These are phyloP conservation scores for Uromyces viciae-fabae DNA, from an alignment of 1,284 basidiomycete genomes.

Conservation along the genomic window DNA sequence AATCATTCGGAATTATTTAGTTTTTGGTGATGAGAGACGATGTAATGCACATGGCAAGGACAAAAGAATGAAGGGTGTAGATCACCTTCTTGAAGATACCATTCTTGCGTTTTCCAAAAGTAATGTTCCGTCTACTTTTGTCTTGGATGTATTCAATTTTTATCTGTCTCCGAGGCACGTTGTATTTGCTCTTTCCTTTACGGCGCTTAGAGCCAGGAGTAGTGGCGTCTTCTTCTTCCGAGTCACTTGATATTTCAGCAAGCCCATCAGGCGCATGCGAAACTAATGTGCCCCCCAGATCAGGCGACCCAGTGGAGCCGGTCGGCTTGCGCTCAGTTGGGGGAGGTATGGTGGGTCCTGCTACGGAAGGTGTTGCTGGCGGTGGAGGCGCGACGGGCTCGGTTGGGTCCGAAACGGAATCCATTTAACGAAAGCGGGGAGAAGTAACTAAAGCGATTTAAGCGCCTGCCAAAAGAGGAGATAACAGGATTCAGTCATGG, in stretches of 20 bases:
- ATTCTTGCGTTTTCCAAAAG: conserved; percentile 43
- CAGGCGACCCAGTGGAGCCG: background rate
- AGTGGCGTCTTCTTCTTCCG: conserved; percentile 34
- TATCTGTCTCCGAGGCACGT: conserved; percentile 32
- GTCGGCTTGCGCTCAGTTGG: background rate
- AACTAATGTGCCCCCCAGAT: conserved; percentile 40
- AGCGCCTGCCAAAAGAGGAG: conserved; percentile 12
- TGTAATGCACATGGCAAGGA: background rate
- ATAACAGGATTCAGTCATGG: background rate
- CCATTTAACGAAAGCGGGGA: conserved; percentile 35
- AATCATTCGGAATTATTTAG: too few species aligned
- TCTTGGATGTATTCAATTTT: conserved; percentile 45
- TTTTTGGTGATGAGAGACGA: background rate
- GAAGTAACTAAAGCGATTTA: conserved; percentile 13
- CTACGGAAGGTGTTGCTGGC: conserved; percentile 14
- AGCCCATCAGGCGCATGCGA: conserved; percentile 17
- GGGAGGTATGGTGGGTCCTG: background rate
- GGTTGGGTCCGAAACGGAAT: conserved; percentile 17
- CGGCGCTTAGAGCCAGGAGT: conserved; percentile 36
- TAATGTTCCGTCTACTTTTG: conserved; percentile 43
- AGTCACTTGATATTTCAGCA: conserved; percentile 32
- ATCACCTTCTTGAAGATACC: conserved; percentile 43
- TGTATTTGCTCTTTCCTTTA: conserved; percentile 26
- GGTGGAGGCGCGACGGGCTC: background rate
- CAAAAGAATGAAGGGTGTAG: background rate